phyloP scores from a whole-genome alignment of 805 yeast genomes.

The Candida parachauliodes region DNA sequence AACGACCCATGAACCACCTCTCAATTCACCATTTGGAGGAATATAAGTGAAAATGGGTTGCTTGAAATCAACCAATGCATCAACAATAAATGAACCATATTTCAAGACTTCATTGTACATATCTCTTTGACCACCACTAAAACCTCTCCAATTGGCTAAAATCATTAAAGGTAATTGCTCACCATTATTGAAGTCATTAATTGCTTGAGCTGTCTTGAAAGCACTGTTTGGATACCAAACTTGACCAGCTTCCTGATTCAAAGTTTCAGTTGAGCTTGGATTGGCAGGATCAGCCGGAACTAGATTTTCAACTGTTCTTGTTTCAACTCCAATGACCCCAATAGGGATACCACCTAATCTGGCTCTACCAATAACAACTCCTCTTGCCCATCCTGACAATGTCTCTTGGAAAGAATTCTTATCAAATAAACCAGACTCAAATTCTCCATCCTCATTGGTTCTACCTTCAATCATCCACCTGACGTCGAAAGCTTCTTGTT shows the following conservation, averaged over 20 bases:
- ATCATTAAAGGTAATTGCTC: conserved; percentile 97
- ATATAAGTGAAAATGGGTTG: conserved; percentile 97
- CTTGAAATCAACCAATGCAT: conserved; percentile 90
- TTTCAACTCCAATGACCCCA: conserved; percentile 97
- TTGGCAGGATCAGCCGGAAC: conserved; percentile 98
- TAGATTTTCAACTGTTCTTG: conserved; percentile 82
- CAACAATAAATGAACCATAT: conserved; percentile 95
- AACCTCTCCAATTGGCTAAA: conserved; percentile 99
- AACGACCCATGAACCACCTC: conserved; percentile 99
- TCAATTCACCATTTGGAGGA: conserved; percentile 96
- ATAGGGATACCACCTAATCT: conserved; percentile 98
- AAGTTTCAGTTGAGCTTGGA: conserved; percentile 84
- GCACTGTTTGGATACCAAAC: conserved; percentile 99
- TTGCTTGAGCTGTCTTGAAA: conserved; percentile 98
- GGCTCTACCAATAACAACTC: conserved; percentile 98
- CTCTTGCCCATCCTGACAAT: conserved; percentile 96
- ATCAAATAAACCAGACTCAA: conserved; percentile 88
- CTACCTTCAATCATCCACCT: conserved; percentile 93
- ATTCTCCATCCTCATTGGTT: conserved; percentile 60
- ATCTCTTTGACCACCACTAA: conserved; percentile 99
- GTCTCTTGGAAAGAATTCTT: conserved; percentile 93
- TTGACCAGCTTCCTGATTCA: conserved; percentile 95
- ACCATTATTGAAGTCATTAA: conserved; percentile 95
- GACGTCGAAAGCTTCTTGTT: conserved; percentile 78
- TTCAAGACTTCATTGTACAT: conserved; percentile 98